phyloP scores from a whole-genome alignment of 192 early-diverging fungal species.

The Backusella parvicylindrica region DNA sequence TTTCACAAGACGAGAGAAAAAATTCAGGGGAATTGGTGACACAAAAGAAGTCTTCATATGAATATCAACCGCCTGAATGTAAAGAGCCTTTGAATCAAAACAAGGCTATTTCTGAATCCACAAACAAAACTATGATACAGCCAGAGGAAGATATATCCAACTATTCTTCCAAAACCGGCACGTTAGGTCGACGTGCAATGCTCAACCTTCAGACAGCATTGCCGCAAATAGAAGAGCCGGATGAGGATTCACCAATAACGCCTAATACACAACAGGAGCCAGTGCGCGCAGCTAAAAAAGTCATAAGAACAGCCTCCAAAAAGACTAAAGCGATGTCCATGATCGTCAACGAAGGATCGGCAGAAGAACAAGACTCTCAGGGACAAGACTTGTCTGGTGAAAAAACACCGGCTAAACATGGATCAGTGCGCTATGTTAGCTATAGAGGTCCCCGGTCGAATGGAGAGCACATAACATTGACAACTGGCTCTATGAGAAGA shows the following conservation, averaged over 20 bases:
- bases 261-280: background rate
- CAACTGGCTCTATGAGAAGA: constrained; percentile 13
- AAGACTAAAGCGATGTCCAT: constrained; percentile 9
- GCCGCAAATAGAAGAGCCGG: background rate
- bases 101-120: background rate
- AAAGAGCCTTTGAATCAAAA: background rate
- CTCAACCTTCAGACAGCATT: background rate
- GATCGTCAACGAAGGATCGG: background rate
- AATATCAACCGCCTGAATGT: background rate
- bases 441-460: background rate
- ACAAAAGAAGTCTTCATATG: background rate
- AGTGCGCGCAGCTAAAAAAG: constrained; percentile 8
- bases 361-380: background rate
- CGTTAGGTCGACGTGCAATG: background rate
- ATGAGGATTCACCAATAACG: background rate
- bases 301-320: constrained; percentile 7
- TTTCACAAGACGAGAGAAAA: background rate
- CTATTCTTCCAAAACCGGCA: background rate
- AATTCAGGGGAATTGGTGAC: background rate
- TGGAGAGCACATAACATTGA: constrained; percentile 6
- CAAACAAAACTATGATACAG: background rate
- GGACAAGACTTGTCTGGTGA: background rate
- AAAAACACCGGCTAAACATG: constrained; percentile 1
- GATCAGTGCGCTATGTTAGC: background rate
- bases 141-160: background rate